Percentiles rank a stretch among this genome's conserved stretches.
These are phyloP conservation scores for Melanogaster broomeanus DNA, from an alignment of 768 basidiomycete genomes.

Conservation along the genomic window DNA sequence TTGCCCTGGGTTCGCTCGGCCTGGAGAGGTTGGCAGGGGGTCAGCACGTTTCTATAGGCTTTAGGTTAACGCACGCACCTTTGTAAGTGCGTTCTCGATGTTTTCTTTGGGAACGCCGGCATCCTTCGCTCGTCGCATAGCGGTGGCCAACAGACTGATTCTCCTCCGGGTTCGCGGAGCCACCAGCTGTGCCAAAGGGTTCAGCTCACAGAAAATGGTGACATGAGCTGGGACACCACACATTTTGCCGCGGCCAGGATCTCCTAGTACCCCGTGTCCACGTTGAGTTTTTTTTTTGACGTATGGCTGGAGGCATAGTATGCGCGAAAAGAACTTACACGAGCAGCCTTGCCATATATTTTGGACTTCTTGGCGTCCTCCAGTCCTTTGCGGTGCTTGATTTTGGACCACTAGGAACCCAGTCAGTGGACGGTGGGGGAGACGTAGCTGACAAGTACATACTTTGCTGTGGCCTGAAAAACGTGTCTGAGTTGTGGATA, in stretches of 20 bases:
- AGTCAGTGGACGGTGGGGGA: slow-evolving; percentile 4
- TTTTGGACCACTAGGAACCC: slow-evolving; percentile 67
- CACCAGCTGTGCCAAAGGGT: slow-evolving; percentile 45
- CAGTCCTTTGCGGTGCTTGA: slow-evolving; percentile 69
- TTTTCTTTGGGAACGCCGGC: slow-evolving; percentile 69
- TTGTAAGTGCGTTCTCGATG: slow-evolving; percentile 61
- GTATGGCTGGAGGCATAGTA: not conserved
- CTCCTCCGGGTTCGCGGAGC: slow-evolving; percentile 52
- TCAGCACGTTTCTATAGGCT: not conserved
- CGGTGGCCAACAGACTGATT: slow-evolving; percentile 55
- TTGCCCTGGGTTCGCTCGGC: slow-evolving; percentile 50
- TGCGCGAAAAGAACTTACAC: slow-evolving; percentile 40
- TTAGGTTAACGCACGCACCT: slow-evolving; percentile 36
- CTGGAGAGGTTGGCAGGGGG: slow-evolving; percentile 28
- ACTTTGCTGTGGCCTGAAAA: slow-evolving; percentile 47
- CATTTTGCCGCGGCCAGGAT: slow-evolving; percentile 61
- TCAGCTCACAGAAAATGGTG: not conserved
- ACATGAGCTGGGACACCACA: slow-evolving; percentile 29
- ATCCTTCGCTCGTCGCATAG: slow-evolving; percentile 56
- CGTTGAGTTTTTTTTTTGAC: not conserved
- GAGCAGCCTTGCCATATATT: slow-evolving; percentile 54
- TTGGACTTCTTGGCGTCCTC: slow-evolving; percentile 61
- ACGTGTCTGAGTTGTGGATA: slow-evolving; percentile 25
- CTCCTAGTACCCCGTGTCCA: too few species aligned
- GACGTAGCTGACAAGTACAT: slow-evolving; percentile 25